Evolutionary conservation across 495 filamentous ascomycete species (phyloP).

Genomic region (Friedmanniomyces simplex): DNA sequence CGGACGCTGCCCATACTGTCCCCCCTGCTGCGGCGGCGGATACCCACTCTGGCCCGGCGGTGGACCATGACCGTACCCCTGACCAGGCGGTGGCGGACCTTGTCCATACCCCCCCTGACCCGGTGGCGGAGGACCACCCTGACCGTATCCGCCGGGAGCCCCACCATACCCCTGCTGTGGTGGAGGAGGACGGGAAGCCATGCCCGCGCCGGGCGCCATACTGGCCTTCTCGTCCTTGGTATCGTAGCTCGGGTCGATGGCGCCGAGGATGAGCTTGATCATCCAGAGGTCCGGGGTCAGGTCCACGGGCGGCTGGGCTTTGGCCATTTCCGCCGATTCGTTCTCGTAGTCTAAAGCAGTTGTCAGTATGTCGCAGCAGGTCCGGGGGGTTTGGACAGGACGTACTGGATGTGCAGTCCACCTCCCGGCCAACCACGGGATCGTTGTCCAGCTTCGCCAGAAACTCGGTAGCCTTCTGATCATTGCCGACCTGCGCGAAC

Average conservation of each 20-base stretch:
- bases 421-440: constrained; percentile 47
- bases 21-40: constrained; percentile 13
- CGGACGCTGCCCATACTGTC: constrained; percentile 3
- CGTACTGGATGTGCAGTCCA: constrained; percentile 68
- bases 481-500: constrained; percentile 66
- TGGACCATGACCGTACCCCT: not conserved
- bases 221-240: constrained; percentile 51
- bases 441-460: constrained; percentile 53
- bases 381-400: constrained; percentile 6
- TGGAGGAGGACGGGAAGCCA: constrained; percentile 20
- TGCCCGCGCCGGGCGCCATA: constrained; percentile 14
- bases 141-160: not conserved
- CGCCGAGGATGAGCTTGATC: constrained; percentile 60
- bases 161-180: constrained; percentile 15
- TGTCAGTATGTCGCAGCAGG: not conserved
- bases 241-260: constrained; percentile 57
- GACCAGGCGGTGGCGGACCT: constrained; percentile 1
- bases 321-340: constrained; percentile 54
- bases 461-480: constrained; percentile 54
- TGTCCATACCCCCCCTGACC: constrained; percentile 10
- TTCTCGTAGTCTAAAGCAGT: constrained; percentile 51
- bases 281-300: constrained; percentile 61
- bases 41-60: constrained; percentile 5
- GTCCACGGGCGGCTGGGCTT: constrained; percentile 43
- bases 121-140: too few species aligned